Evolutionary conservation across 148 eudicot species (phyloP).

Genomic region (Diospyros lotus): DNA sequence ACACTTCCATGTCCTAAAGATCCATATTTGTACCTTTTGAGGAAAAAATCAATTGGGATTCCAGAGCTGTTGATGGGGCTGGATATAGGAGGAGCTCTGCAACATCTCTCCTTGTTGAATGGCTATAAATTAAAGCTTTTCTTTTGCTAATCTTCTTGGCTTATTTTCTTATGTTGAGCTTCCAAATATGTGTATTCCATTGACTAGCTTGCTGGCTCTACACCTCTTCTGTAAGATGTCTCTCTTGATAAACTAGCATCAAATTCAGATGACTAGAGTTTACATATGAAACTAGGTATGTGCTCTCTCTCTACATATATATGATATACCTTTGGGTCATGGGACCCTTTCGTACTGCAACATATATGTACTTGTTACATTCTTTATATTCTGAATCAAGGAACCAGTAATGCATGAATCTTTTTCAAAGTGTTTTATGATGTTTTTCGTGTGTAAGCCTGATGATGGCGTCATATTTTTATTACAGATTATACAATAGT

Average conservation of each 20-base stretch:
- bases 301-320: too few relatives aligned
- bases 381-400: too few relatives aligned
- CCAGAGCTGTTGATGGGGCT: constrained; percentile 3
- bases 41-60: constrained; percentile 9
- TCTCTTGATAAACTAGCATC: not conserved
- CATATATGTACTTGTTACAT: too few relatives aligned
- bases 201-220: constrained; percentile 6
- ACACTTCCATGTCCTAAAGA: constrained; percentile 7
- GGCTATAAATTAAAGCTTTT: constrained; percentile 16
- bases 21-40: constrained; percentile 3
- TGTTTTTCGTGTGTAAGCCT: too few relatives aligned
- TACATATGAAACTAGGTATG: not conserved
- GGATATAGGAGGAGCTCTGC: constrained; percentile 18
- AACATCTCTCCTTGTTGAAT: constrained; percentile 9
- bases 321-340: not conserved
- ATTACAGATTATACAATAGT: too few relatives aligned
- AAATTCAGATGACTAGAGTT: not conserved
- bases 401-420: too few relatives aligned
- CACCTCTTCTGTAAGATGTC: constrained; percentile 1
- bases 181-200: constrained; percentile 16
- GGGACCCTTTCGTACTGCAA: too few relatives aligned
- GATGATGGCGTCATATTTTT: too few relatives aligned
- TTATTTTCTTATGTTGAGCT: not conserved
- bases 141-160: not conserved
- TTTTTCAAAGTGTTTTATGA: too few relatives aligned